Conservation (phyloP, 148 eudicot species). For the Silene latifolia region DNA sequence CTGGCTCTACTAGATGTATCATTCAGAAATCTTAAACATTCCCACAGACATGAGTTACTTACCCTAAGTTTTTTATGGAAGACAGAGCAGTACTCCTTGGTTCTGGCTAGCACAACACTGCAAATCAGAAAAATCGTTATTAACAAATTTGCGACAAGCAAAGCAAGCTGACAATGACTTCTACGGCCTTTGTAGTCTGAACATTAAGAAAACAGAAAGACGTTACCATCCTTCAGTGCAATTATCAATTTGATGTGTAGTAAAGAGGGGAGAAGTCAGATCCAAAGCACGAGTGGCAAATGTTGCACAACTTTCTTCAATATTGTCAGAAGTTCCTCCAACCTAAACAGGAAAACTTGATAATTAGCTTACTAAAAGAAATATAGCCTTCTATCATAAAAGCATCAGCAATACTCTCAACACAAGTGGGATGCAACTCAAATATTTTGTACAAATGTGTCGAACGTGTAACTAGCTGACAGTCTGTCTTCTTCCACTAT, state of each 20-base stretch:
- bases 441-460: not conserved
- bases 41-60: conserved; percentile 24
- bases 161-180: conserved; percentile 3
- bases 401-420: not conserved
- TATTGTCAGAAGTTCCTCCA: conserved; percentile 92
- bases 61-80: conserved; percentile 91
- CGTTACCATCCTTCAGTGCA: conserved; percentile 96
- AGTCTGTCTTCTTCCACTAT: not conserved
- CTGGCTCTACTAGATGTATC: not conserved
- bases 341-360: conserved; percentile 42
- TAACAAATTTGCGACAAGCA: not conserved
- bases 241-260: conserved; percentile 99
- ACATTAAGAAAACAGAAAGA: conserved; percentile 11
- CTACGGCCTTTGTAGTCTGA: not conserved
- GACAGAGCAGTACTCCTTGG: conserved; percentile 76
- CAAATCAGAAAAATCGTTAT: conserved; percentile 24
- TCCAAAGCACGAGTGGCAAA: conserved; percentile 92
- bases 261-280: conserved; percentile 55
- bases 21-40: not conserved
- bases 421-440: not conserved
- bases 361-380: not conserved
- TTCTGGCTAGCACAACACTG: conserved; percentile 90
- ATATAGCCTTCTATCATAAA: not conserved
- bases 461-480: not conserved
- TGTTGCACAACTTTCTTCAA: conserved; percentile 93